Conservation (phyloP, 176 grass and related monocot species). For the Chrysopogon serrulatus region DNA sequence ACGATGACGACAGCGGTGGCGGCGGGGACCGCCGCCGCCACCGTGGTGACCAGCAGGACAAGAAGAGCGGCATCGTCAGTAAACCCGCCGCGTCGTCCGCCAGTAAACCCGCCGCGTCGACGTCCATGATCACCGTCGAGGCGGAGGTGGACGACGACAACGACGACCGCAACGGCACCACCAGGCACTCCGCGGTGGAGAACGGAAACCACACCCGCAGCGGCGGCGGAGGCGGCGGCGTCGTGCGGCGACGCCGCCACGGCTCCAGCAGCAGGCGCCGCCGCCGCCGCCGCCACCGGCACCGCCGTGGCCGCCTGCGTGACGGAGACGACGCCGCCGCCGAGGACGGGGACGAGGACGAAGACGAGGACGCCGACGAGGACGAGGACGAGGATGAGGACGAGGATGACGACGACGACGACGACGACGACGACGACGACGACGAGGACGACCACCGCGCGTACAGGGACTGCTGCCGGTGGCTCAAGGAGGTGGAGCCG, state of each 20-base stretch:
- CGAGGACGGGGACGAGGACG: not conserved
- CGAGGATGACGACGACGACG: accelerated
- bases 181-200: not conserved
- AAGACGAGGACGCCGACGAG: not conserved
- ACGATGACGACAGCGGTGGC: too few relatives aligned
- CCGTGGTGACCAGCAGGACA: not conserved
- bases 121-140: slow-evolving; percentile 12
- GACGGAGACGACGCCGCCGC: not conserved
- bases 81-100: not conserved
- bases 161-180: not conserved
- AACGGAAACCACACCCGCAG: not conserved
- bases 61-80: not conserved
- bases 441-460: slow-evolving; percentile 39
- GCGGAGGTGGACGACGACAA: not conserved
- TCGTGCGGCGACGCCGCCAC: not conserved
- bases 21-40: not conserved
- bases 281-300: not conserved
- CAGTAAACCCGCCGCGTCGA: not conserved
- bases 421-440: not conserved
- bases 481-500: slow-evolving; percentile 74
- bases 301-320: not conserved
- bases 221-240: too few relatives aligned
- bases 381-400: not conserved
- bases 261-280: not conserved
- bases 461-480: slow-evolving; percentile 72